Percentiles rank a stretch among this genome's conserved stretches.
These are phyloP conservation scores for Trametes gibbosa DNA, from an alignment of 768 basidiomycete species.

Conservation along the genomic window DNA sequence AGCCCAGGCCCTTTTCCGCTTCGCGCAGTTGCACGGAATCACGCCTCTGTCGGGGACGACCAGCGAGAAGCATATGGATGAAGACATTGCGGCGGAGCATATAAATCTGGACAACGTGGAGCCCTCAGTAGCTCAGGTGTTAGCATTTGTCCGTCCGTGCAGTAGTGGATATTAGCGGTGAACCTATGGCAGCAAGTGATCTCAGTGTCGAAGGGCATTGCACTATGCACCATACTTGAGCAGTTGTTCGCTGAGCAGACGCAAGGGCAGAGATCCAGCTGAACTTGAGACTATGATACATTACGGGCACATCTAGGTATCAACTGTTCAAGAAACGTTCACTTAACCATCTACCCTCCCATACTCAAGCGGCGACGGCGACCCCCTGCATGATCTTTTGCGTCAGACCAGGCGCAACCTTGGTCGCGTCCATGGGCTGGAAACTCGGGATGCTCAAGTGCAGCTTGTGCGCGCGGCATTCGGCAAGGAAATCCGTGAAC, in stretches of 20 bases:
- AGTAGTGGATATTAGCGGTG: too few species aligned
- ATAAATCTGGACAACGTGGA: constrained; percentile 32
- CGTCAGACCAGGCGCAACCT: constrained; percentile 18
- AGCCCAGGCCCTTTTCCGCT: constrained; percentile 64
- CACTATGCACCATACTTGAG: too few species aligned
- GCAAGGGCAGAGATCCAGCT: too few species aligned
- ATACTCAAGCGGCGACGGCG: constrained; percentile 27
- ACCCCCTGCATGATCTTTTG: constrained; percentile 20
- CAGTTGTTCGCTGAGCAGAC: too few species aligned
- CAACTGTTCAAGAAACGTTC: not conserved
- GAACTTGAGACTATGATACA: too few species aligned
- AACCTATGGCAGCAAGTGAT: too few species aligned
- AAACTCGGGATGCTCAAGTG: constrained; percentile 20
- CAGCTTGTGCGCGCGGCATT: constrained; percentile 65
- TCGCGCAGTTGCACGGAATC: constrained; percentile 65
- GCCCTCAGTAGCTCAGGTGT: not conserved
- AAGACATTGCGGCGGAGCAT: constrained; percentile 51
- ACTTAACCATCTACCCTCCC: not conserved
- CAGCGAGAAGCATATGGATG: constrained; percentile 60
- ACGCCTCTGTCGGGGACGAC: constrained; percentile 78
- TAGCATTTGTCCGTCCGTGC: not conserved
- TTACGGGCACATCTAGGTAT: too few species aligned
- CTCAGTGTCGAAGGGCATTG: too few species aligned
- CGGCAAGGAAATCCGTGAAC: constrained; percentile 88
- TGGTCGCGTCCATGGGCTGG: constrained; percentile 24